Percentiles rank a stretch among this genome's conserved stretches.
Conservation (phyloP, 805 yeast species). For the Scheffersomyces lignosus region DNA sequence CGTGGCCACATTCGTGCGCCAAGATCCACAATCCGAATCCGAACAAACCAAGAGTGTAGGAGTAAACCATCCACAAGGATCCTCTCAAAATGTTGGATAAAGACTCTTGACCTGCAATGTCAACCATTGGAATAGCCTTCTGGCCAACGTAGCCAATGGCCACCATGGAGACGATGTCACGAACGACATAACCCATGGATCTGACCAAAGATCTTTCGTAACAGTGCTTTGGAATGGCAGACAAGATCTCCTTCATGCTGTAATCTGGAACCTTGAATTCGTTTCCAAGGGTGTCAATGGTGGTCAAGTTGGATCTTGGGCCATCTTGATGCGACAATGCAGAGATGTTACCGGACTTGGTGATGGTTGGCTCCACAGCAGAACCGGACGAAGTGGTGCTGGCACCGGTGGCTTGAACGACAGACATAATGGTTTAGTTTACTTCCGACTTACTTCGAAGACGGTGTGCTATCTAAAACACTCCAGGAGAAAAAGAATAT, state of each 20-base stretch:
- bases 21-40: conserved; percentile 82
- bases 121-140: conserved; percentile 48
- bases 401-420: conserved; percentile 6
- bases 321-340: conserved; percentile 26
- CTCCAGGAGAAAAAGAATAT: too few species aligned
- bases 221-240: conserved; percentile 72
- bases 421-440: conserved; percentile 7
- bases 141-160: conserved; percentile 55
- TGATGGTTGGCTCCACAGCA: conserved; percentile 16
- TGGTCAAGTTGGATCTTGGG: conserved; percentile 32
- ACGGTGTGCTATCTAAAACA: too few species aligned
- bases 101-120: conserved; percentile 33
- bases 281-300: conserved; percentile 62
- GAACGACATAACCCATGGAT: conserved; percentile 63
- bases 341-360: conserved; percentile 44
- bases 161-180: conserved; percentile 57
- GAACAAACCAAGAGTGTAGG: conserved; percentile 59
- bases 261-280: conserved; percentile 72
- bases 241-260: conserved; percentile 71
- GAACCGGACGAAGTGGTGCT: conserved; percentile 6
- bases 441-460: too few species aligned
- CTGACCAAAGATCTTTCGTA: conserved; percentile 59
- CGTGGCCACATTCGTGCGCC: conserved; percentile 93
- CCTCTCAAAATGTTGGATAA: conserved; percentile 41
- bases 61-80: conserved; percentile 58